Conservation (phyloP, 306 rosid genomes). For the Citrullus amarus region DNA sequence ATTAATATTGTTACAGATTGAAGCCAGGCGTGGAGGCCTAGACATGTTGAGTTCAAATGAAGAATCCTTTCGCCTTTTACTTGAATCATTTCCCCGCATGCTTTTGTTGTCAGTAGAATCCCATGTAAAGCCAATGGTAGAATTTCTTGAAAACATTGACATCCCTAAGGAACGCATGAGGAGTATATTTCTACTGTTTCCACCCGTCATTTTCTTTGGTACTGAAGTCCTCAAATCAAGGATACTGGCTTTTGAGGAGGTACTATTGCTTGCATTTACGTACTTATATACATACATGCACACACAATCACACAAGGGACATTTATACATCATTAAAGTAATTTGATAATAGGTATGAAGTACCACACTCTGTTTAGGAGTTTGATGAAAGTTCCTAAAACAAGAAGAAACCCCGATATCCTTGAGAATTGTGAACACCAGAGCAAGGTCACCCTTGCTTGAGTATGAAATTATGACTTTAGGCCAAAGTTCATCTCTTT, state of each 20-base stretch:
- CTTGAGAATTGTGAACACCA: too few species aligned
- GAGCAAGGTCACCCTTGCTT: too few species aligned
- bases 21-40: constrained; percentile 80
- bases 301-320: not conserved
- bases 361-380: not conserved
- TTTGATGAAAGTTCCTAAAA: too few species aligned
- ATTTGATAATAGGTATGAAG: not conserved
- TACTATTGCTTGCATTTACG: constrained; percentile 8
- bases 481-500: too few species aligned
- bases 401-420: too few species aligned
- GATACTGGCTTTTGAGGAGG: constrained; percentile 54
- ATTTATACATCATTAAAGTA: too few species aligned
- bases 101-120: constrained; percentile 43
- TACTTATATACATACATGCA: not conserved
- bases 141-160: constrained; percentile 49
- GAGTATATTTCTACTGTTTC: constrained; percentile 42
- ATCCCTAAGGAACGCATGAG: constrained; percentile 30
- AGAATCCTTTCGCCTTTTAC: constrained; percentile 34
- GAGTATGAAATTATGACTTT: too few species aligned
- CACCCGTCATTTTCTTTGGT: constrained; percentile 49
- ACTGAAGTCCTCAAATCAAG: constrained; percentile 37
- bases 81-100: constrained; percentile 68
- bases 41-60: constrained; percentile 37
- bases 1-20: constrained; percentile 31
- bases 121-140: constrained; percentile 31